A percentile compares a stretch with the other conserved stretches of the same genome.
phyloP scores from a whole-genome alignment of 306 rosid species.

The Dryas alaskensis region DNA sequence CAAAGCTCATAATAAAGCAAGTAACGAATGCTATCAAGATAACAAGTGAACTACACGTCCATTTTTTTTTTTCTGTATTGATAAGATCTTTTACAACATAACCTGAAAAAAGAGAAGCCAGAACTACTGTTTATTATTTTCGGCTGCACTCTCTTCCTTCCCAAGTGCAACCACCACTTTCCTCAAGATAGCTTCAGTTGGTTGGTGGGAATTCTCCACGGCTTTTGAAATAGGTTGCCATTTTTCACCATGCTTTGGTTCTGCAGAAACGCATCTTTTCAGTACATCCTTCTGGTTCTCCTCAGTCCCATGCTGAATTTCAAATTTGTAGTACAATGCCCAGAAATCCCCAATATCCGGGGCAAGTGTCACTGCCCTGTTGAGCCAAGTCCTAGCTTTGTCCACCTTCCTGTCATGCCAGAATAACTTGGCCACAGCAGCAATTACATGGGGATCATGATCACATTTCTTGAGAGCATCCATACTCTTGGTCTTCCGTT shows the following conservation, averaged over 20 bases:
- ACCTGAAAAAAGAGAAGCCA: constrained; percentile 7
- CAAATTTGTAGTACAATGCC: constrained; percentile 82
- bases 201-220: constrained; percentile 89
- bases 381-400: constrained; percentile 85
- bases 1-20: neutral
- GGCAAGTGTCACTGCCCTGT: constrained; percentile 89
- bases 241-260: constrained; percentile 92
- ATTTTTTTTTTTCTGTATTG: neutral
- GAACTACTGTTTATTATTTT: constrained; percentile 47
- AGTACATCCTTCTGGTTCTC: constrained; percentile 81
- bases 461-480: constrained; percentile 93
- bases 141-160: constrained; percentile 75
- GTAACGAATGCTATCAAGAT: neutral
- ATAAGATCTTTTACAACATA: neutral
- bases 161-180: constrained; percentile 74
- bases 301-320: constrained; percentile 82
- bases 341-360: constrained; percentile 93
- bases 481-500: constrained; percentile 76
- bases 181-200: constrained; percentile 75
- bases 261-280: constrained; percentile 68
- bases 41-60: neutral
- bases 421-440: constrained; percentile 81
- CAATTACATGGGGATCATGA: constrained; percentile 82
- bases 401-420: constrained; percentile 92
- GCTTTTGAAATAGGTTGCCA: constrained; percentile 85